Evolutionary conservation across 2,329 filamentous ascomycete genomes (phyloP).

Genomic region (Massarina eburnea): DNA sequence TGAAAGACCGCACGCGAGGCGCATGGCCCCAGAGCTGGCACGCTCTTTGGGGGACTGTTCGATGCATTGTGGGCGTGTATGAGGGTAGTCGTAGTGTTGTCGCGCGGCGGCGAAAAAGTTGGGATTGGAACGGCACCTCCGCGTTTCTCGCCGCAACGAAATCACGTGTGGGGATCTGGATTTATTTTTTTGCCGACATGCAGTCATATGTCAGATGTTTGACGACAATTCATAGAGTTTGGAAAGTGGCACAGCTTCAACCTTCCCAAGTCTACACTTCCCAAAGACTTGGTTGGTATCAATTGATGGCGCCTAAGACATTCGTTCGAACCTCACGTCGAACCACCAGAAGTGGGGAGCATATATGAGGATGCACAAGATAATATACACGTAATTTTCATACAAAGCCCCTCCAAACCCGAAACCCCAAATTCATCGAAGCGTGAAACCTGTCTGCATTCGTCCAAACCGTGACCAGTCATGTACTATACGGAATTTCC

Average conservation of each 20-base stretch:
- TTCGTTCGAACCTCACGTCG: slow-evolving; percentile 5
- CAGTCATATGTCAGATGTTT: too few species aligned
- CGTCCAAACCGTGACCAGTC: neutral
- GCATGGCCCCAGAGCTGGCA: slow-evolving; percentile 52
- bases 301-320: slow-evolving; percentile 15
- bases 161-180: slow-evolving; percentile 18
- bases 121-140: slow-evolving; percentile 11
- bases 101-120: slow-evolving; percentile 16
- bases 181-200: too few species aligned
- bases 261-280: too few species aligned
- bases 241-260: too few species aligned
- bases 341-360: slow-evolving; percentile 30
- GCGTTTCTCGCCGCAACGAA: slow-evolving; percentile 26
- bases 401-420: slow-evolving; percentile 10
- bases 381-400: slow-evolving; percentile 22
- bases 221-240: neutral
- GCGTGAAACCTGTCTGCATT: slow-evolving; percentile 1
- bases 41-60: slow-evolving; percentile 30
- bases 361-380: slow-evolving; percentile 21
- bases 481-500: neutral
- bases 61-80: slow-evolving; percentile 21
- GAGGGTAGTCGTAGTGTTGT: slow-evolving; percentile 1
- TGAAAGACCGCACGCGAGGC: slow-evolving; percentile 48
- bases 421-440: too few species aligned
- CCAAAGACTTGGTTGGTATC: too few species aligned